A percentile compares a stretch with the other conserved stretches of the same genome.
Evolutionary conservation across 1,284 basidiomycete genomes (phyloP).

Genomic region (Sporisorium iseilematis-ciliati): DNA sequence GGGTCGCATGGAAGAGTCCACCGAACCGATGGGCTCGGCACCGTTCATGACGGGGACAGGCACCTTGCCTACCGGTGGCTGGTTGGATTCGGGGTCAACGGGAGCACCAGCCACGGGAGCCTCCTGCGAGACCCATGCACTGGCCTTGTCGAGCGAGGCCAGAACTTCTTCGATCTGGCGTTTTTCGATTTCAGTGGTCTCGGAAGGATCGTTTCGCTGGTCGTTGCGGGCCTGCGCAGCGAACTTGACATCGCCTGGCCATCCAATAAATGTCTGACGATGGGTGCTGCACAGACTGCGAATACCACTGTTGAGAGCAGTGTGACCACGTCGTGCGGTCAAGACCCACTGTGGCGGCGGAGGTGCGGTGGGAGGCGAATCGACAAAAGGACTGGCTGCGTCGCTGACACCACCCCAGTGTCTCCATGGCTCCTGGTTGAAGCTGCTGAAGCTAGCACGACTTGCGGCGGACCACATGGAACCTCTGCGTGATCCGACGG

Average conservation of each 20-base stretch:
- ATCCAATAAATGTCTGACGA: conserved; percentile 90
- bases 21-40: conserved; percentile 63
- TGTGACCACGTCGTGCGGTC: conserved; percentile 85
- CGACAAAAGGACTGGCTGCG: conserved; percentile 41
- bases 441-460: conserved; percentile 52
- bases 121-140: conserved; percentile 58
- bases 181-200: conserved; percentile 60
- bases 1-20: conserved; percentile 42
- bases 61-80: conserved; percentile 41
- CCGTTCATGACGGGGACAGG: conserved; percentile 63
- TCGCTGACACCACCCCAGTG: conserved; percentile 50
- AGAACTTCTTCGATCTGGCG: conserved; percentile 63
- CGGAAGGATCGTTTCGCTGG: conserved; percentile 56
- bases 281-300: conserved; percentile 83
- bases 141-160: conserved; percentile 62
- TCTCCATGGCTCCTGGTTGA: conserved; percentile 50
- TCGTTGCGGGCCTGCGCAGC: conserved; percentile 59
- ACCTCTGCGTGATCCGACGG: conserved; percentile 57
- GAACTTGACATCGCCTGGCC: conserved; percentile 85
- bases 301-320: conserved; percentile 95
- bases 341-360: conserved; percentile 78
- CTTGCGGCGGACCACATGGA: conserved; percentile 52
- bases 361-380: conserved; percentile 42
- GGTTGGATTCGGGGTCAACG: conserved; percentile 31
- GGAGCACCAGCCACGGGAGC: conserved; percentile 53